Evolutionary conservation across 2,329 filamentous ascomycete species (phyloP).

Genomic region (Diaporthe nobilis): DNA sequence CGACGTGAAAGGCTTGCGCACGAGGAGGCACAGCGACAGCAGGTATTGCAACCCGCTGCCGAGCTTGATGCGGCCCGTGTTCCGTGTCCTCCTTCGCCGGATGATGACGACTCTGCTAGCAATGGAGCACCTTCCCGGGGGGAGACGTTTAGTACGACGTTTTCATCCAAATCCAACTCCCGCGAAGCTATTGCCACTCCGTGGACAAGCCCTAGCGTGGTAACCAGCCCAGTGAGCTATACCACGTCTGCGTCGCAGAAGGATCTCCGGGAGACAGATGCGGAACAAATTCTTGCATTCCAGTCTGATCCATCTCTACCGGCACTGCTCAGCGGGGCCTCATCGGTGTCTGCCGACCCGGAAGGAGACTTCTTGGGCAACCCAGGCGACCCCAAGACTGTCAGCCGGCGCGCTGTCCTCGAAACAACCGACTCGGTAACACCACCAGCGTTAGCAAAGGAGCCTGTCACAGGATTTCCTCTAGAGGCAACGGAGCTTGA

Average conservation of each 20-base stretch:
- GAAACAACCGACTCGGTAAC: slow-evolving; percentile 69
- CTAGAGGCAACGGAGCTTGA: slow-evolving; percentile 57
- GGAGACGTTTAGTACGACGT: slow-evolving; percentile 59
- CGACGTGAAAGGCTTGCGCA: slow-evolving; percentile 53
- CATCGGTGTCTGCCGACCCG: slow-evolving; percentile 74
- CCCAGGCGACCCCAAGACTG: slow-evolving; percentile 65
- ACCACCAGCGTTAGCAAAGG: slow-evolving; percentile 65
- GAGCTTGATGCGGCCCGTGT: slow-evolving; percentile 50
- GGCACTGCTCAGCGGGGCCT: slow-evolving; percentile 73
- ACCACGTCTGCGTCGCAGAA: slow-evolving; percentile 54
- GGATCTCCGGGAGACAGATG: slow-evolving; percentile 60
- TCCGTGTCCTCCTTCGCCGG: slow-evolving; percentile 62
- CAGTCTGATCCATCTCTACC: slow-evolving; percentile 76
- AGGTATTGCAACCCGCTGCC: slow-evolving; percentile 43
- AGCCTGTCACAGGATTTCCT: slow-evolving; percentile 61
- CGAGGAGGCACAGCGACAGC: slow-evolving; percentile 50
- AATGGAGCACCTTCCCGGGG: slow-evolving; percentile 55
- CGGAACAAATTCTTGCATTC: slow-evolving; percentile 66
- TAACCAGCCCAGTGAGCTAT: slow-evolving; percentile 63
- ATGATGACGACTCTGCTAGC: slow-evolving; percentile 55
- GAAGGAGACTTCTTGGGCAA: slow-evolving; percentile 71
- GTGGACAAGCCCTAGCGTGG: slow-evolving; percentile 68
- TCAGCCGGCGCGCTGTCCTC: slow-evolving; percentile 60
- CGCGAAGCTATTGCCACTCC: slow-evolving; percentile 64
- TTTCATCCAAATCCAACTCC: slow-evolving; percentile 68